Evolutionary conservation across 2,329 filamentous ascomycete species (phyloP), one percentile per base, ranked within the genome.

Genomic region (Pseudonectria foliicola): DNA sequence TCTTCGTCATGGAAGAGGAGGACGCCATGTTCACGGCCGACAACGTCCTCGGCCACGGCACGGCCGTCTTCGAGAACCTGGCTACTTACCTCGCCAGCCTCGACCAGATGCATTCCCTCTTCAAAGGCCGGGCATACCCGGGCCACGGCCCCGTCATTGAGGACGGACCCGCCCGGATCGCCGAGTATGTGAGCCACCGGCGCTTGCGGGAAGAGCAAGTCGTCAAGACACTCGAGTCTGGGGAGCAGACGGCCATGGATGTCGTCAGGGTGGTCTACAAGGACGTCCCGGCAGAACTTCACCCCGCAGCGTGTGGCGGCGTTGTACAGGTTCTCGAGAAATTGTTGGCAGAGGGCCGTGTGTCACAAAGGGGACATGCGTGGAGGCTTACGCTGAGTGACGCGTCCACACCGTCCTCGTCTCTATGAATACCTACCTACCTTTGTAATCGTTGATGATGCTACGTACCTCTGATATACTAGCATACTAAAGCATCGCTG

Each of bases 231-330:
- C 57, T 94, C 24, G 43, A 42, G 13, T 29, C 36, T 8, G 39
- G 30, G 15, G 39, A 62, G 38, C 87, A 82, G 84, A 76, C 73
- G 6, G 71, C 78, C 7, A 81, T 87, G 73, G 85, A 90, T 39
- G 68, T 96, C 44, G 90, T 95, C n/a, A 85, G 83, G 59, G 66
- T 84, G 23, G 86, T 98, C 24, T 98, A 98, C 57, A 73, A 71
- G 34, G 80, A 86, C 50, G 80, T 94, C 14, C 81, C 85, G 0
- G 77, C 84, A 56, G 77, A 71, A 50, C 66, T 96, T 45, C 84
- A 89, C 59, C 55, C 71, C 10, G 81, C 89, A 7, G 92, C 92
- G 0, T 78, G 85, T 43, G 70, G 73, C 27, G 88, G 89, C 2
- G 68, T 95, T 6, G 42, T 80, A 42, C 84, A 90, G 63, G 83